Conservation (phyloP, 768 basidiomycete species). For the Auricularia sp. region DNA sequence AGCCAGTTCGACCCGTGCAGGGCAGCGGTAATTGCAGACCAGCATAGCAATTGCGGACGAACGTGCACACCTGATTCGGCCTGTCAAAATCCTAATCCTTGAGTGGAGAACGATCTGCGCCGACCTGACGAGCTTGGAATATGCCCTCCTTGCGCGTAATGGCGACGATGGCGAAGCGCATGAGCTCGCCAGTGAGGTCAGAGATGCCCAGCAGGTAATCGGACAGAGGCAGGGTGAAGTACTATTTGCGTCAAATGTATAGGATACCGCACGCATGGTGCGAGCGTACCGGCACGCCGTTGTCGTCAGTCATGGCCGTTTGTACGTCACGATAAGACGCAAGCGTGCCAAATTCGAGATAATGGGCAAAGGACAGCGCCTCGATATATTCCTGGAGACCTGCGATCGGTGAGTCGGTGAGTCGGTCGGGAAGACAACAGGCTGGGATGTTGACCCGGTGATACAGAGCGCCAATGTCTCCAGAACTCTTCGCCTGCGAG, state of each 20-base stretch:
- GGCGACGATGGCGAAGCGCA: conserved; percentile 88
- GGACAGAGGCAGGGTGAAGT: conserved; percentile 61
- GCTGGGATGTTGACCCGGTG: conserved; percentile 26
- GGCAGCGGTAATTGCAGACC: conserved; percentile 28
- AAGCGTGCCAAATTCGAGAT: conserved; percentile 58
- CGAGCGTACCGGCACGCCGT: conserved; percentile 53
- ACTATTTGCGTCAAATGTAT: conserved; percentile 36
- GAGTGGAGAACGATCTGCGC: neutral
- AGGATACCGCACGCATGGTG: neutral
- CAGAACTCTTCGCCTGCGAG: conserved; percentile 63
- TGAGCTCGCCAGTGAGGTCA: conserved; percentile 93
- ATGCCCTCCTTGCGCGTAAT: conserved; percentile 46
- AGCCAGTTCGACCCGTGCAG: neutral
- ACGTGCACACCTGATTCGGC: conserved; percentile 45
- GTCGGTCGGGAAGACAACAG: neutral
- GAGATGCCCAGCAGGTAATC: conserved; percentile 91
- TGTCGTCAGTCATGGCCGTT: conserved; percentile 45
- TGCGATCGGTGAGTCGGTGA: neutral
- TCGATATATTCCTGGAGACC: conserved; percentile 96
- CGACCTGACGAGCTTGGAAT: conserved; percentile 30
- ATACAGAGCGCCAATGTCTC: conserved; percentile 64
- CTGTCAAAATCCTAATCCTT: conserved; percentile 31
- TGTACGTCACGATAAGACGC: conserved; percentile 65
- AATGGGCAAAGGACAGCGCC: conserved; percentile 81
- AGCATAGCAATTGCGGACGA: conserved; percentile 67